Conservation (phyloP, 176 grass and related monocot species). For the Microstegium vimineum region DNA sequence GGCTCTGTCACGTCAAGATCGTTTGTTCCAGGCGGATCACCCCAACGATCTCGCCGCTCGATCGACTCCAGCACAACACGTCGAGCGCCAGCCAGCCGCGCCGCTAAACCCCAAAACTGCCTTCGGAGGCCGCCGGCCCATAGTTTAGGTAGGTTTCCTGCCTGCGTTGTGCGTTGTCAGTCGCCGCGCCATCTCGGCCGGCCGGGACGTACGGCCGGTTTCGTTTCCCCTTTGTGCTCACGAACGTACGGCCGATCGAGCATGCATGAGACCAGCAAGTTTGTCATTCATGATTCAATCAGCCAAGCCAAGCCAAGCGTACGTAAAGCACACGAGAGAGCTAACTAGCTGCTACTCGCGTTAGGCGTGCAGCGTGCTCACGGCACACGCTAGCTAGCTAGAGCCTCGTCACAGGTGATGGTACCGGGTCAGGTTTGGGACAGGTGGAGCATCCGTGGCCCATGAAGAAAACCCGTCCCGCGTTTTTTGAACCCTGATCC, state of each 20-base stretch:
- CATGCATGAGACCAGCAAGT: neutral
- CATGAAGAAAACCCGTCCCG: too few species aligned
- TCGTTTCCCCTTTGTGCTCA: neutral
- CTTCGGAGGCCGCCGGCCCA: neutral
- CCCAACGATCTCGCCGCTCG: neutral
- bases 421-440: too few species aligned
- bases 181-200: neutral
- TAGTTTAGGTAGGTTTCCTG: neutral
- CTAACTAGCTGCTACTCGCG: too few species aligned
- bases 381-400: too few species aligned
- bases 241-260: neutral
- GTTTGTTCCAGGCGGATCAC: neutral
- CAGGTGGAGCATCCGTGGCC: too few species aligned
- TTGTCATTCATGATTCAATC: too few species aligned
- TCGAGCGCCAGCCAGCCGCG: neutral
- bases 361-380: too few species aligned
- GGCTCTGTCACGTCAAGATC: neutral
- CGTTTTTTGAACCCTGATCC: too few species aligned
- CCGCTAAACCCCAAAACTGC: neutral
- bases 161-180: neutral
- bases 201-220: neutral
- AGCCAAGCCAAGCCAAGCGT: too few species aligned
- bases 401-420: too few species aligned
- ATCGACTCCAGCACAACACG: neutral
- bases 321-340: too few species aligned